Conservation (phyloP, 148 eudicot species). For the Arctostaphylos glauca region DNA sequence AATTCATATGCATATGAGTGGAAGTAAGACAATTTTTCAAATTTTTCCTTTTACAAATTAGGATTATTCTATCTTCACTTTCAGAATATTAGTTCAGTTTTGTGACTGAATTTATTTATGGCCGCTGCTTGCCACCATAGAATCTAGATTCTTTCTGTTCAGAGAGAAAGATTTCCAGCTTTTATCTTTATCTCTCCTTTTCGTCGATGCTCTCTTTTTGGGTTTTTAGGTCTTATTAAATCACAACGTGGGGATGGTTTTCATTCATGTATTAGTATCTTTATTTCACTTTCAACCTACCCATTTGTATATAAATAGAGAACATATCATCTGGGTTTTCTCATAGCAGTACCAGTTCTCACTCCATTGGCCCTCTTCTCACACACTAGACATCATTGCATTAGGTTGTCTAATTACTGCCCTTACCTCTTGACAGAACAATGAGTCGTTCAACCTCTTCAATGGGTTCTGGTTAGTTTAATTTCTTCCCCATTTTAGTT, state of each 20-base stretch:
- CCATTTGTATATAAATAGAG: constrained; percentile 61
- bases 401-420: constrained; percentile 21
- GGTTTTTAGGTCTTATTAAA: constrained; percentile 31
- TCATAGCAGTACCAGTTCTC: constrained; percentile 36
- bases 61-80: background rate
- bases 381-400: background rate
- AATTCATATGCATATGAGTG: background rate
- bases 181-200: constrained; percentile 69
- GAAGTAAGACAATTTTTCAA: background rate
- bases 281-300: constrained; percentile 38
- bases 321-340: constrained; percentile 21
- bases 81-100: background rate
- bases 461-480: constrained; percentile 74
- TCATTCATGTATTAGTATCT: constrained; percentile 22
- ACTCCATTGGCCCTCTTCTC: background rate
- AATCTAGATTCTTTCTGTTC: constrained; percentile 14
- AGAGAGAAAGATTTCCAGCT: constrained; percentile 57
- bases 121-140: background rate
- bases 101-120: background rate
- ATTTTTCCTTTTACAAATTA: background rate
- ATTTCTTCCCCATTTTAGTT: background rate
- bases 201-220: constrained; percentile 47
- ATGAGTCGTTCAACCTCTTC: constrained; percentile 77
- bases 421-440: constrained; percentile 11
- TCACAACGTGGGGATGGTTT: constrained; percentile 66